phyloP scores from a whole-genome alignment of 1,284 basidiomycete species.

The Lentinula novae-zelandiae region DNA sequence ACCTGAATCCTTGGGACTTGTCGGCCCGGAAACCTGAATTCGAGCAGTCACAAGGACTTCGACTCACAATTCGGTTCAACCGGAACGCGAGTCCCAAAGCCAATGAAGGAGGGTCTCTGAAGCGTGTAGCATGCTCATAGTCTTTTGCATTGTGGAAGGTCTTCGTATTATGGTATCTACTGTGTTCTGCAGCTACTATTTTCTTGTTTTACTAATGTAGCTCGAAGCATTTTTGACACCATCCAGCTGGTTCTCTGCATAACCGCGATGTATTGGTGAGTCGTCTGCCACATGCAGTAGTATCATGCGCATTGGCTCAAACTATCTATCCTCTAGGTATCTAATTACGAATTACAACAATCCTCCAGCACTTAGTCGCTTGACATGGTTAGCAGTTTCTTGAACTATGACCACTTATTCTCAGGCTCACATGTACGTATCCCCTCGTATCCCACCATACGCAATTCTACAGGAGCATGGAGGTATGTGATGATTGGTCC shows the following conservation, averaged over 20 bases:
- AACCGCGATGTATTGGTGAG: conserved; percentile 30
- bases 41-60: no score
- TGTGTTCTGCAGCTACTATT: not conserved
- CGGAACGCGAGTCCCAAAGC: no score
- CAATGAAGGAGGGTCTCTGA: no score
- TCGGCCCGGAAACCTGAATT: no score
- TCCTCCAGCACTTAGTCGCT: conserved; percentile 26
- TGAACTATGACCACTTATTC: no score
- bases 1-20: no score
- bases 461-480: conserved; percentile 32
- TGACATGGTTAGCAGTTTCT: conserved; percentile 29
- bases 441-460: not conserved
- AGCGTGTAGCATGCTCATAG: not conserved
- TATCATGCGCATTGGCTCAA: not conserved
- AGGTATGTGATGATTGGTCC: conserved; percentile 23
- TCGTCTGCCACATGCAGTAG: not conserved
- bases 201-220: not conserved
- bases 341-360: conserved; percentile 34
- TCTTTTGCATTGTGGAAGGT: conserved; percentile 21
- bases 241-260: conserved; percentile 29
- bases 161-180: conserved; percentile 26
- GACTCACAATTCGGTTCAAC: no score
- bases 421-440: no score
- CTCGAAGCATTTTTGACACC: conserved; percentile 29
- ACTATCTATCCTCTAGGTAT: conserved; percentile 24